These are phyloP conservation scores for Fusarium sp. DNA, from an alignment of 2,329 filamentous ascomycete genomes.

Conservation along the genomic window DNA sequence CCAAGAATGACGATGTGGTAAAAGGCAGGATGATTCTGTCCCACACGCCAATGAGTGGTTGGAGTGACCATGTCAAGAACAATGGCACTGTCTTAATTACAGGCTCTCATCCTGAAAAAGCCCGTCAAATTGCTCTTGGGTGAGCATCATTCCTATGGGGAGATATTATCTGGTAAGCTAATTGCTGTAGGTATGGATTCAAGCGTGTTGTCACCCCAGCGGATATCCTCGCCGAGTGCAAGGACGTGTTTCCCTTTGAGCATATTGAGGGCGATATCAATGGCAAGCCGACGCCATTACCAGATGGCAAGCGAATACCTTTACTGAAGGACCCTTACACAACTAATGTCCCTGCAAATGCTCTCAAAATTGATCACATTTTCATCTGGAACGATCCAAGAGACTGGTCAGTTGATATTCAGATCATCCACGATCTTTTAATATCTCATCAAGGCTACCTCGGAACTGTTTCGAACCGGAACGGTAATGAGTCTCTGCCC, in stretches of 20 bases:
- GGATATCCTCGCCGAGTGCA: constrained; percentile 81
- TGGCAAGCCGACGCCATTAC: constrained; percentile 43
- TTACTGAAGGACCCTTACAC: constrained; percentile 47
- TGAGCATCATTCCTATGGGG: constrained; percentile 47
- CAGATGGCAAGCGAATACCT: constrained; percentile 49
- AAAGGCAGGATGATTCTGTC: constrained; percentile 71
- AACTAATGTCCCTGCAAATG: constrained; percentile 50
- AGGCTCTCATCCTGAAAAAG: constrained; percentile 74
- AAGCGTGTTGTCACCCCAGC: constrained; percentile 84
- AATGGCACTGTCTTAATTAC: constrained; percentile 74
- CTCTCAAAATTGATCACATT: constrained; percentile 85
- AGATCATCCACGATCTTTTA: constrained; percentile 85
- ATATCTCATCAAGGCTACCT: constrained; percentile 81
- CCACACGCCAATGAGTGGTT: constrained; percentile 86
- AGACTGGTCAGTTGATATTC: constrained; percentile 92
- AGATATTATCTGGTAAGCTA: neutral
- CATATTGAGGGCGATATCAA: constrained; percentile 47
- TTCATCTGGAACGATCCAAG: constrained; percentile 96
- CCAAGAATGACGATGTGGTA: constrained; percentile 48
- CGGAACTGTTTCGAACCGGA: constrained; percentile 81
- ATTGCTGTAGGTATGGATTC: constrained; percentile 71
- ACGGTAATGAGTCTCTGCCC: constrained; percentile 71
- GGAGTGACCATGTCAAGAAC: constrained; percentile 50
- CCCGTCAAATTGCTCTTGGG: constrained; percentile 77
- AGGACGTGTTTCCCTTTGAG: constrained; percentile 86